These are phyloP conservation scores for Botryotinia narcissicola DNA, from an alignment of 2,329 filamentous ascomycete species.

Conservation along the genomic window DNA sequence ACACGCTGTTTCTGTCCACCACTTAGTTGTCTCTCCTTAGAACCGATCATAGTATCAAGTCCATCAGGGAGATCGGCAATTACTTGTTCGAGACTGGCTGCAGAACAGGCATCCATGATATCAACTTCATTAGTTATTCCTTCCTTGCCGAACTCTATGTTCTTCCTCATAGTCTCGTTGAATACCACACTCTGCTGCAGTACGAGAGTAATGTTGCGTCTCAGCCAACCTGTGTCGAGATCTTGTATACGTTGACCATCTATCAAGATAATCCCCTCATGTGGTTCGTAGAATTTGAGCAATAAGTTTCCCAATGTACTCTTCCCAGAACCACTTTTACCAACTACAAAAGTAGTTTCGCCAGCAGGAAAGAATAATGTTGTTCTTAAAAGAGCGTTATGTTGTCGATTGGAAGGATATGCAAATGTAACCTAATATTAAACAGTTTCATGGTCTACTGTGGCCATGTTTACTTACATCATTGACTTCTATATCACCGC, in stretches of 20 bases:
- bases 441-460: conserved; percentile 8
- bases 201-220: conserved; percentile 73
- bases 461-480: conserved; percentile 51
- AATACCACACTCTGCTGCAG: conserved; percentile 83
- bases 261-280: conserved; percentile 63
- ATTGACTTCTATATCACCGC: conserved; percentile 67
- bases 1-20: conserved; percentile 84
- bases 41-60: conserved; percentile 68
- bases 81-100: conserved; percentile 67
- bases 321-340: conserved; percentile 86
- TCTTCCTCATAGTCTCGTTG: conserved; percentile 73
- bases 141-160: conserved; percentile 69
- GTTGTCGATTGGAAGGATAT: conserved; percentile 69
- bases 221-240: conserved; percentile 69
- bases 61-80: conserved; percentile 66
- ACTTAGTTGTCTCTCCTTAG: conserved; percentile 69
- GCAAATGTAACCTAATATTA: conserved; percentile 68
- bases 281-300: conserved; percentile 70
- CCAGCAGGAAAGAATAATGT: conserved; percentile 70
- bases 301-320: conserved; percentile 83
- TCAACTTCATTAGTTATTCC: conserved; percentile 53
- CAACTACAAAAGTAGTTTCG: conserved; percentile 76
- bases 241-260: conserved; percentile 62
- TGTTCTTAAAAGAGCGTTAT: conserved; percentile 57
- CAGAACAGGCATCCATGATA: conserved; percentile 60